Base-by-base conservation (phyloP, 1,284 basidiomycete genomes). In the Trametes hirsuta region DNA sequence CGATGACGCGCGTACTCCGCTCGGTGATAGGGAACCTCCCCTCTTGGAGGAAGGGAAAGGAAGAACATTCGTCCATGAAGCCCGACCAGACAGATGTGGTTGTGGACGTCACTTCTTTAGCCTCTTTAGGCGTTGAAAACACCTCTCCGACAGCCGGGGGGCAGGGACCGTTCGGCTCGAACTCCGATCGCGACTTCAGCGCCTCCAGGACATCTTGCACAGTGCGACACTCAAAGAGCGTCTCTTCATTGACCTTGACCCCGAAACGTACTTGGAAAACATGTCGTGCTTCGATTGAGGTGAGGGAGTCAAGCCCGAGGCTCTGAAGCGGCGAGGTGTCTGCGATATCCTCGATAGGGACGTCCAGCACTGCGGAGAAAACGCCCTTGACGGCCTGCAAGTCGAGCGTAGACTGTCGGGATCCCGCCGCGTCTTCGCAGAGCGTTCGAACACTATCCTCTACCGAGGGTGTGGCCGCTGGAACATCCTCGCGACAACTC, bases 261-360 rank as follows among this genome's bases (percentile, higher is more conserved):
- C 72, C 71, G 51, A 80, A 75, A 46, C 76, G 72, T 6, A 70
- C 72, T 62, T 76, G 76, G 44, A 88, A 66, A 1, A 74, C 74
- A 45, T 84, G 77, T 4, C 81, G 71, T 11, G 79, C 80, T 66
- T 89, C 86, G 51, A 88, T 85, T 0, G 83, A 82, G n/a, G 82
- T 80, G 54, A 90, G 70, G 0, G 86, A 87, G 66, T 89, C 86
- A 25, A 88, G 72, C 1, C 87, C 84, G 5, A 88, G 74, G 0
- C 71, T 69, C 30, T 76, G 76, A 10, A 88, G 71, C 30, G 82
- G 77, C 0, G 71, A 66, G 18, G 81, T 77, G 22, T 81, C 81
- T 1, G 65, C 60, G 24, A 88, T 74, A 10, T 77, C 74, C 0
- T 73, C 65, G 24, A 68, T 49, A 9, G 75, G 50, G 46, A 86